A percentile compares a stretch with the other conserved stretches of the same genome.
These are phyloP conservation scores for Aureobasidium namibiae DNA, from an alignment of 2,329 filamentous ascomycete species.

Conservation along the genomic window DNA sequence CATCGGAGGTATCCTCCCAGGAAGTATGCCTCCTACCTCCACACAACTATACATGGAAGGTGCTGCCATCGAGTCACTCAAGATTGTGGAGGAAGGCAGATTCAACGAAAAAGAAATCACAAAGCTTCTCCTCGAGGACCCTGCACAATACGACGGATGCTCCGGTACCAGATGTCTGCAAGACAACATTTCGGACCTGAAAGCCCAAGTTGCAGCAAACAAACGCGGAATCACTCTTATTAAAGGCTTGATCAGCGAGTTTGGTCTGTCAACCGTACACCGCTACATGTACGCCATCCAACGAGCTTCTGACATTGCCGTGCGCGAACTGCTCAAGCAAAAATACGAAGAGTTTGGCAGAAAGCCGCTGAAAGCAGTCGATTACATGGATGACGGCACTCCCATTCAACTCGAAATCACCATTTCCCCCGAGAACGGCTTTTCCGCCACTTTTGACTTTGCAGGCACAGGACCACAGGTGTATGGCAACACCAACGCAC, in stretches of 20 bases:
- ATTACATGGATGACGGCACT: slow-evolving; percentile 14
- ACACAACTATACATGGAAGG: slow-evolving; percentile 42
- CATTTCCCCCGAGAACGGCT: not conserved
- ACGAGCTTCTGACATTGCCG: not conserved
- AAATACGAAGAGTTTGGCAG: not conserved
- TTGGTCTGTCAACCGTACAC: slow-evolving; percentile 1
- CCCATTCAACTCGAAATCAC: slow-evolving; percentile 10
- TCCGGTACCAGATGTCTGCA: slow-evolving; percentile 24
- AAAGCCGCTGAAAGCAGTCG: slow-evolving; percentile 8
- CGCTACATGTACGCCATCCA: slow-evolving; percentile 13
- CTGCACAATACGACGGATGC: slow-evolving; percentile 25
- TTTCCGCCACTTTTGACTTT: slow-evolving; percentile 11
- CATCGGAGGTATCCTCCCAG: slow-evolving; percentile 25
- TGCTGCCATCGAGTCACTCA: slow-evolving; percentile 33
- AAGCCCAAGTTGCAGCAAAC: slow-evolving; percentile 29
- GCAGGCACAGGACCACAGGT: slow-evolving; percentile 12
- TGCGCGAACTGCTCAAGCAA: slow-evolving; percentile 9
- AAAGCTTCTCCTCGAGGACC: slow-evolving; percentile 21
- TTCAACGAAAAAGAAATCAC: slow-evolving; percentile 12
- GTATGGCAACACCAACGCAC: slow-evolving; percentile 48
- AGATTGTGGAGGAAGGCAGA: slow-evolving; percentile 6
- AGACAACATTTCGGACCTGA: slow-evolving; percentile 31
- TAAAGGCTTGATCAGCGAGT: slow-evolving; percentile 15
- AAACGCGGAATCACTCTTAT: slow-evolving; percentile 30
- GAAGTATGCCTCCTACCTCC: slow-evolving; percentile 36